Conservation (phyloP, 768 basidiomycete genomes). For the Auricularia cornea region DNA sequence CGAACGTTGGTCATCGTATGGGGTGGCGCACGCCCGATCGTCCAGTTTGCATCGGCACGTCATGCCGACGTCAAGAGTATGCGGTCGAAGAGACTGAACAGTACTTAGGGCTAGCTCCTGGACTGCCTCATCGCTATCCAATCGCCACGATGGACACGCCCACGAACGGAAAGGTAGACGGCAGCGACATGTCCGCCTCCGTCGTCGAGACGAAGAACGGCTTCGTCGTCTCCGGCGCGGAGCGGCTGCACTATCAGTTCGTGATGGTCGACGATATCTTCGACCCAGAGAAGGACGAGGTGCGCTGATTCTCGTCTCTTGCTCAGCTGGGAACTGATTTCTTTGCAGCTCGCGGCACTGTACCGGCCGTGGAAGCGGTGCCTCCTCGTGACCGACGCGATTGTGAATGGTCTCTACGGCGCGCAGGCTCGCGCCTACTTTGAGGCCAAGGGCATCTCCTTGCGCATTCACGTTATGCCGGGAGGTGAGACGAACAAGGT, state of each 20-base stretch:
- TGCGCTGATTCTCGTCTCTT: slow-evolving; percentile 5
- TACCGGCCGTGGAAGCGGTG: slow-evolving; percentile 27
- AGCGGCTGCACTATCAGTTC: slow-evolving; percentile 26
- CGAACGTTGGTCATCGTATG: too few relatives aligned
- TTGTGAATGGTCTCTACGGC: slow-evolving; percentile 10
- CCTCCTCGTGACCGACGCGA: slow-evolving; percentile 26
- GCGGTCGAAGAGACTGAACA: too few relatives aligned
- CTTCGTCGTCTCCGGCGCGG: slow-evolving; percentile 20
- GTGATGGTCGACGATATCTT: slow-evolving; percentile 25
- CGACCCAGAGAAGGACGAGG: slow-evolving; percentile 18
- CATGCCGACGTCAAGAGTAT: too few relatives aligned
- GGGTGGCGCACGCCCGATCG: too few relatives aligned
- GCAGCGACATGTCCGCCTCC: slow-evolving; percentile 21
- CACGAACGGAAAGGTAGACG: not conserved
- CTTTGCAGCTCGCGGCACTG: slow-evolving; percentile 11
- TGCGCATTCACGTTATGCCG: slow-evolving; percentile 26
- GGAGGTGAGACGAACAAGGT: slow-evolving; percentile 26
- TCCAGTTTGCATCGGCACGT: too few relatives aligned
- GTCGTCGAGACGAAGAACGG: slow-evolving; percentile 18
- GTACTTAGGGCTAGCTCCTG: too few relatives aligned
- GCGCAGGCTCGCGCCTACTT: slow-evolving; percentile 15
- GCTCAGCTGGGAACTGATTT: too few relatives aligned
- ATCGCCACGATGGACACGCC: too few relatives aligned
- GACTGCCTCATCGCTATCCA: too few relatives aligned
- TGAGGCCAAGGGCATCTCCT: slow-evolving; percentile 19